These are phyloP conservation scores for Chalaropsis thielavioides DNA, from an alignment of 2,329 filamentous ascomycete genomes.

Conservation along the genomic window DNA sequence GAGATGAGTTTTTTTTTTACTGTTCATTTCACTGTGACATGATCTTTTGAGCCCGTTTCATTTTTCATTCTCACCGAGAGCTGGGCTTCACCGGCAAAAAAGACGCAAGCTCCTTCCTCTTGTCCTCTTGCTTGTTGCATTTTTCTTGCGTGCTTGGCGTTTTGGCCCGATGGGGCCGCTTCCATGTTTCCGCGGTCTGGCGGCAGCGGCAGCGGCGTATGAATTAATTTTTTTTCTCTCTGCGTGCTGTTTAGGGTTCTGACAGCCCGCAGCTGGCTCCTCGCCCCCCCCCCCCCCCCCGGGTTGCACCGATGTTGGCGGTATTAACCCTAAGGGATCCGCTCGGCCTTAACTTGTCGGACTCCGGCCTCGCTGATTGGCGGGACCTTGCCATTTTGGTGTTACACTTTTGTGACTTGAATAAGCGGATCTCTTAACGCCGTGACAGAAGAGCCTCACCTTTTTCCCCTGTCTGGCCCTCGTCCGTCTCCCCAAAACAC, in stretches of 20 bases:
- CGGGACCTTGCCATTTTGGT: background rate
- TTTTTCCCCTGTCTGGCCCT: background rate
- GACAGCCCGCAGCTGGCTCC: no score
- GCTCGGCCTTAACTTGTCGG: no score
- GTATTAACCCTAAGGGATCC: background rate
- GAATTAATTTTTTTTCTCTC: background rate
- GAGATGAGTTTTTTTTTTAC: background rate
- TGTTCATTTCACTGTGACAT: conserved; percentile 2
- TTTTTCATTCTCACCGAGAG: background rate
- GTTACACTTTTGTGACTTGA: background rate
- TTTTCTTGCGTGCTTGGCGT: background rate
- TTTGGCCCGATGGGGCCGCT: background rate
- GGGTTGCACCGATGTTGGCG: background rate
- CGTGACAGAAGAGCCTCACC: background rate
- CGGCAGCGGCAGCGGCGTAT: background rate
- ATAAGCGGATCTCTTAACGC: background rate
- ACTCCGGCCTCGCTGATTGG: background rate
- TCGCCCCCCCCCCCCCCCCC: no score
- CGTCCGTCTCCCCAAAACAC: background rate
- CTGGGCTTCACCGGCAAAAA: background rate
- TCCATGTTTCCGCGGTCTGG: conserved; percentile 10
- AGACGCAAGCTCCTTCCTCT: background rate
- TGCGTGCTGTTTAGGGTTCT: background rate
- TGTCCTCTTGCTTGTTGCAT: background rate
- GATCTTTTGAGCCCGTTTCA: background rate